Percentiles rank a stretch among this genome's conserved stretches.
These are phyloP conservation scores for Kazachstania martiniae DNA, from an alignment of 805 yeast genomes.

Conservation along the genomic window DNA sequence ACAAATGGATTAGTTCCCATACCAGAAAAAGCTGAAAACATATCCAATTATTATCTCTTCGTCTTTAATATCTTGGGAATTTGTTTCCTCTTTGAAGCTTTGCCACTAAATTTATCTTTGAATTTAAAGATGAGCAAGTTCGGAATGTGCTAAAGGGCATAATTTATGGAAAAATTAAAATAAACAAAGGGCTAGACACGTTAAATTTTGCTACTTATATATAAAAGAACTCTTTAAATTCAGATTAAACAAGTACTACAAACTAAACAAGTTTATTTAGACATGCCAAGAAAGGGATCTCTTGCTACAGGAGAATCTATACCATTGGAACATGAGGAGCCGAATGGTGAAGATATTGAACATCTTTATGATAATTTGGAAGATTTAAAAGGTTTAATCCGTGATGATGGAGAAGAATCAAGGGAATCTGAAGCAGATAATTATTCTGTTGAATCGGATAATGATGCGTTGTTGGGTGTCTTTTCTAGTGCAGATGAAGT, in stretches of 20 bases:
- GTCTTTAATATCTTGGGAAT: background rate
- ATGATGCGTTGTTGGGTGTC: conserved; percentile 30
- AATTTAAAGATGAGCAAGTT: too few species aligned
- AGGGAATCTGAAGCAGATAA: conserved; percentile 5
- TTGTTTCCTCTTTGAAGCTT: too few species aligned
- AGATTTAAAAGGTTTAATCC: conserved; percentile 19
- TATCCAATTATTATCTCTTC: conserved; percentile 3
- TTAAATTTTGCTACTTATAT: too few species aligned
- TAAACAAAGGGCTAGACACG: too few species aligned
- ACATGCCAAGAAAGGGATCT: background rate
- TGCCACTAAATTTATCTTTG: too few species aligned
- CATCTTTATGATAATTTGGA: conserved; percentile 25
- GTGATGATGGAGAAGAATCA: conserved; percentile 6
- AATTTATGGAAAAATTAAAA: background rate
- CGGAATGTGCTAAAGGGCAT: background rate
- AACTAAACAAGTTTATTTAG: too few species aligned
- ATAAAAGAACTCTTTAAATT: too few species aligned
- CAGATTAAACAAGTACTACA: too few species aligned
- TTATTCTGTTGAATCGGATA: conserved; percentile 6
- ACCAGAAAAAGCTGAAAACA: conserved; percentile 33
- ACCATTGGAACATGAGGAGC: too few species aligned
- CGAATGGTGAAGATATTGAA: conserved; percentile 21
- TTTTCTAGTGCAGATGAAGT: conserved; percentile 29
- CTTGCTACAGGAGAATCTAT: too few species aligned
- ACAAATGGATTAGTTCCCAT: too few species aligned